Conservation (phyloP, 2,329 filamentous ascomycete genomes). For the Incumbomyces delicatus region DNA sequence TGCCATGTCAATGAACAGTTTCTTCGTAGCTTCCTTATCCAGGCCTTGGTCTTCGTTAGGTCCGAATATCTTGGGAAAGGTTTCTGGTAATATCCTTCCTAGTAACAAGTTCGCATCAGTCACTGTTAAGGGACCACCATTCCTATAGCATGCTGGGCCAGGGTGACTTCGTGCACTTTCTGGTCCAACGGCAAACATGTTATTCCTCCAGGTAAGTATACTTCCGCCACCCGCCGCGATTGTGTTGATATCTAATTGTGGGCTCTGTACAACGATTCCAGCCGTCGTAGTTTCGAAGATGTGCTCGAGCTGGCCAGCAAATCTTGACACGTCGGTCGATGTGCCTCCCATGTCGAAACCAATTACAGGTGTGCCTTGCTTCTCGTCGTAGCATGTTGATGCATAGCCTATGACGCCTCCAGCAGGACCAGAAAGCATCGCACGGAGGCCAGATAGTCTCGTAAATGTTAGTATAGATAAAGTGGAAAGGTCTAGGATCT, state of each 20-base stretch:
- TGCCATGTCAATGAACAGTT: conserved; percentile 35
- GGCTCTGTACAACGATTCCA: conserved; percentile 73
- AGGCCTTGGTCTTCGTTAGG: conserved; percentile 65
- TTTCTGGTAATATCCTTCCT: conserved; percentile 57
- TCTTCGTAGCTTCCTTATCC: conserved; percentile 32
- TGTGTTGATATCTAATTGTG: conserved; percentile 78
- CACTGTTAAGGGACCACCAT: conserved; percentile 81
- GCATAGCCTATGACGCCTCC: conserved; percentile 61
- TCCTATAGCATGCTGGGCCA: conserved; percentile 82
- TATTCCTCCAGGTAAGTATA: conserved; percentile 67
- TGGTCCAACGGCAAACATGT: conserved; percentile 79
- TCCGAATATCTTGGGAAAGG: conserved; percentile 89
- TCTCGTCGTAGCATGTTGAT: conserved; percentile 65
- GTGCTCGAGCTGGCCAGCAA: conserved; percentile 72
- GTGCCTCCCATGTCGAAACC: conserved; percentile 88
- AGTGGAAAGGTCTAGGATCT: conserved; percentile 43
- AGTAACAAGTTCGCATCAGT: conserved; percentile 86
- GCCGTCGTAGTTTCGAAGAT: conserved; percentile 80
- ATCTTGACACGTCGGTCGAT: conserved; percentile 73
- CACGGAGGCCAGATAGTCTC: conserved; percentile 72
- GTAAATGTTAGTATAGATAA: conserved; percentile 48
- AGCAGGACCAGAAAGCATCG: conserved; percentile 83
- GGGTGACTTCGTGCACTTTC: conserved; percentile 84
- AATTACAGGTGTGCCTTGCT: conserved; percentile 68
- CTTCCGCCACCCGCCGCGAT: conserved; percentile 57